Evolutionary conservation across 176 grass and related monocot species (phyloP).

Genomic region (Poa pratensis): DNA sequence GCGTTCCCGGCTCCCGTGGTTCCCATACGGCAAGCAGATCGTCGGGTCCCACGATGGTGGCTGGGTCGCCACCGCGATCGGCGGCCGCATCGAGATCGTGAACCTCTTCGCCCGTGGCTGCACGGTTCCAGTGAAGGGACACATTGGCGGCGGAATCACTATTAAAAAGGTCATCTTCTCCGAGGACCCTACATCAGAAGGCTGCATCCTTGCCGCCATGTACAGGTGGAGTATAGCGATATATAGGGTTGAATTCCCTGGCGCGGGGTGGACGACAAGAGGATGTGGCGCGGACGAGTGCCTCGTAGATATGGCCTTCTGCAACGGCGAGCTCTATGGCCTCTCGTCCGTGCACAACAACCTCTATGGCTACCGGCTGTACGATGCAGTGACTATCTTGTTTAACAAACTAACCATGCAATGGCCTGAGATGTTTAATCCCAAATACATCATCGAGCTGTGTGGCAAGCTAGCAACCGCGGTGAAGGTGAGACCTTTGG

Average conservation of each 20-base stretch:
- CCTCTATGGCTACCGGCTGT: too few species aligned
- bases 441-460: not conserved
- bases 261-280: not conserved
- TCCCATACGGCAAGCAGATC: not conserved
- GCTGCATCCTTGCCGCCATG: not conserved
- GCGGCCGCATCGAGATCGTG: not conserved
- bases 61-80: not conserved
- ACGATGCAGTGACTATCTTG: too few species aligned
- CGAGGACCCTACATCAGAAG: not conserved
- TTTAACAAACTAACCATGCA: not conserved
- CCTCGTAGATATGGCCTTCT: not conserved
- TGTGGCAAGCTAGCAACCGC: not conserved
- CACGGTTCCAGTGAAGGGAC: not conserved
- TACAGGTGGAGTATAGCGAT: not conserved
- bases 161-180: not conserved
- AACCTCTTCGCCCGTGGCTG: not conserved
- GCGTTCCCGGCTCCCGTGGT: not conserved
- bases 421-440: not conserved
- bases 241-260: not conserved
- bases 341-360: too few species aligned
- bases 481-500: not conserved
- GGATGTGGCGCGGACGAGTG: not conserved
- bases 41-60: not conserved
- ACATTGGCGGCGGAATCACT: not conserved
- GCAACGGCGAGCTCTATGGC: not conserved